phyloP scores from a whole-genome alignment of 140 eudicot genomes.

The Anethum foeniculum region DNA sequence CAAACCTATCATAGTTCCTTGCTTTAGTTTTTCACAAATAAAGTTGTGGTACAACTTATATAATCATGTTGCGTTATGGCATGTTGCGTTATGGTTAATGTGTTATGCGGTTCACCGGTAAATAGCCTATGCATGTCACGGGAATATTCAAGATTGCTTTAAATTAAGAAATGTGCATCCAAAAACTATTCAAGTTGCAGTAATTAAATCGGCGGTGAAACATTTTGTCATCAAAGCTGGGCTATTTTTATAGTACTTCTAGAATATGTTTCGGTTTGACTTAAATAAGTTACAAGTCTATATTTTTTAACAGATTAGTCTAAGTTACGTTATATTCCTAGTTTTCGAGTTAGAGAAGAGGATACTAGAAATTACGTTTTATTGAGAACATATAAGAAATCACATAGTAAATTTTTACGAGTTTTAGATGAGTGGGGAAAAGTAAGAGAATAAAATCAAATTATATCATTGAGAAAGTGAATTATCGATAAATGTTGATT shows the following conservation, averaged over 20 bases:
- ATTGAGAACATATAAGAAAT: too few species aligned
- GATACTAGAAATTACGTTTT: too few species aligned
- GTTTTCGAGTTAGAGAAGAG: too few species aligned
- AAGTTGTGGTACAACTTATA: not conserved
- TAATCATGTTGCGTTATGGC: not conserved
- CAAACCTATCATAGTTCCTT: conserved; percentile 45
- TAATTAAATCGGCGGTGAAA: not conserved
- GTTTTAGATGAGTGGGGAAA: too few species aligned
- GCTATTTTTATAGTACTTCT: not conserved
- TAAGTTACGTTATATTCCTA: too few species aligned
- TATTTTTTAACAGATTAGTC: too few species aligned
- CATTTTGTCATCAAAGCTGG: not conserved
- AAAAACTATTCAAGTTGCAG: not conserved
- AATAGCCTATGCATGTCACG: not conserved
- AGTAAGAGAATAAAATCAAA: too few species aligned
- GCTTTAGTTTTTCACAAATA: not conserved
- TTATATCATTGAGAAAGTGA: too few species aligned
- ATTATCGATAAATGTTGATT: too few species aligned
- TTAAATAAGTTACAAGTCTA: too few species aligned
- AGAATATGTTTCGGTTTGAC: too few species aligned
- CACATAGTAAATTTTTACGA: too few species aligned
- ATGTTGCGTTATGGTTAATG: not conserved
- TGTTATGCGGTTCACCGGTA: conserved; percentile 13
- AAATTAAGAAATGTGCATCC: not conserved
- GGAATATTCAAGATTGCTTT: not conserved